Evolutionary conservation across 1,284 basidiomycete species (phyloP).

Genomic region (Phellinidium pouzarii): DNA sequence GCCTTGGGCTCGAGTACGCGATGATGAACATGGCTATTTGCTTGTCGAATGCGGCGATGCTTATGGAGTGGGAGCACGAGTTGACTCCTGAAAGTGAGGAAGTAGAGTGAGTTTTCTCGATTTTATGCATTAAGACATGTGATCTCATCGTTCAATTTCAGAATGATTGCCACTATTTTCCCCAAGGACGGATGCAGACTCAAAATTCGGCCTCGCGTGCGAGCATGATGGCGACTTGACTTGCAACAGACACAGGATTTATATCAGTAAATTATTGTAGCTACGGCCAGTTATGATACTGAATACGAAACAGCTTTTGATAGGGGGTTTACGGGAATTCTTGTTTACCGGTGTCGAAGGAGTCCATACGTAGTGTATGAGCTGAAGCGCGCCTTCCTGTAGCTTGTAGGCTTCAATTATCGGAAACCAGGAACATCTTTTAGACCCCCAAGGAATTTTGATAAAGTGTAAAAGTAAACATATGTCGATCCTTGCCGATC

Average conservation of each 20-base stretch:
- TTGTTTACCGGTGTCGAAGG: no score
- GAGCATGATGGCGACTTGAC: conserved; percentile 3
- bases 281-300: no score
- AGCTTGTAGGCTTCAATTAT: no score
- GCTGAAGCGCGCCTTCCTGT: no score
- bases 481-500: no score
- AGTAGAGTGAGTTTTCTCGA: conserved; percentile 58
- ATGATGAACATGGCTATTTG: conserved; percentile 87
- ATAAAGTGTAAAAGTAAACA: no score
- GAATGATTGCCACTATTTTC: conserved; percentile 91
- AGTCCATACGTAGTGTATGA: no score
- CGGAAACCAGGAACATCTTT: no score
- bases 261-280: no score
- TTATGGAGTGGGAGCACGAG: conserved; percentile 88
- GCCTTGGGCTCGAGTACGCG: conserved; percentile 92
- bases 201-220: conserved; percentile 59
- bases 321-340: no score
- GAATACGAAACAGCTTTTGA: no score
- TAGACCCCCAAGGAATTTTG: no score
- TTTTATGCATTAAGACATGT: neutral
- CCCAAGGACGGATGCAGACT: conserved; percentile 88
- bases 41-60: conserved; percentile 76
- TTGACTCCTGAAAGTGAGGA: conserved; percentile 74
- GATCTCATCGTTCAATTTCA: conserved; percentile 25
- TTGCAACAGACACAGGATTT: neutral